Percentiles rank a stretch among this genome's conserved stretches.
Conservation (phyloP, 352 stramenopile genomes). For the Globisporangium canariense region DNA sequence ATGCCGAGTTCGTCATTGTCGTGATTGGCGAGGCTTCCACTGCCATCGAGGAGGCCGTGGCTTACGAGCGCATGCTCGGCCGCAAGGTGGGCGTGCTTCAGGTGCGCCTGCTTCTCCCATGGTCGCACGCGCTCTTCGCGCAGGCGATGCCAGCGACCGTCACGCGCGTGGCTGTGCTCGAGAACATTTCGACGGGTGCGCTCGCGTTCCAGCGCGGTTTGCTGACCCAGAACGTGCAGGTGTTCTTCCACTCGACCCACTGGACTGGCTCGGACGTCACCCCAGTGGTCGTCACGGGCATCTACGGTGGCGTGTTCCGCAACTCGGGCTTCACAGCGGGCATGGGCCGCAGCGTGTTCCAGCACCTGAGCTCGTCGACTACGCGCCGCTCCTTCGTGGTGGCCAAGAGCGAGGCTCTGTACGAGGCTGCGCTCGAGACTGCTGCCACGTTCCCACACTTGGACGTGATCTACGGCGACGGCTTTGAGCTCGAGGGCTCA, state of each 20-base stretch:
- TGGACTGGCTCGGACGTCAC: conserved; percentile 27
- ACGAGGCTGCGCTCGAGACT: conserved; percentile 45
- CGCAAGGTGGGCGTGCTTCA: conserved; percentile 76
- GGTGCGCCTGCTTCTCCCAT: conserved; percentile 67
- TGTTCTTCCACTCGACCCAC: conserved; percentile 62
- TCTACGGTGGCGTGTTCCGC: conserved; percentile 67
- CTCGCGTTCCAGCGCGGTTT: conserved; percentile 65
- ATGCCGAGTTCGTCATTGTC: conserved; percentile 72
- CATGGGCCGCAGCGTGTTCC: conserved; percentile 66
- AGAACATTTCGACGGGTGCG: conserved; percentile 61
- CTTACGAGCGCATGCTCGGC: conserved; percentile 74
- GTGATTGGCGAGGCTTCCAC: conserved; percentile 61
- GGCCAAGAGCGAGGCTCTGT: conserved; percentile 69
- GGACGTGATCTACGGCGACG: conserved; percentile 53
- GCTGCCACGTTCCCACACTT: conserved; percentile 44
- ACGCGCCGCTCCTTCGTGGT: conserved; percentile 76
- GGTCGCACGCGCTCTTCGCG: conserved; percentile 73
- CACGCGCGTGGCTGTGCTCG: conserved; percentile 67
- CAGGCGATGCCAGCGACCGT: conserved; percentile 46
- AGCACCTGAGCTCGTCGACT: conserved; percentile 36
- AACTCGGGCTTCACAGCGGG: conserved; percentile 61
- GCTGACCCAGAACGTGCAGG: conserved; percentile 67
- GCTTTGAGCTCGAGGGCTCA: conserved; percentile 32
- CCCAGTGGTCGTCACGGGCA: conserved; percentile 51
- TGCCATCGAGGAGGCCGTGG: conserved; percentile 53